Base-by-base conservation (phyloP, 176 grass and related monocot genomes). In the Thalia dealbata region DNA sequence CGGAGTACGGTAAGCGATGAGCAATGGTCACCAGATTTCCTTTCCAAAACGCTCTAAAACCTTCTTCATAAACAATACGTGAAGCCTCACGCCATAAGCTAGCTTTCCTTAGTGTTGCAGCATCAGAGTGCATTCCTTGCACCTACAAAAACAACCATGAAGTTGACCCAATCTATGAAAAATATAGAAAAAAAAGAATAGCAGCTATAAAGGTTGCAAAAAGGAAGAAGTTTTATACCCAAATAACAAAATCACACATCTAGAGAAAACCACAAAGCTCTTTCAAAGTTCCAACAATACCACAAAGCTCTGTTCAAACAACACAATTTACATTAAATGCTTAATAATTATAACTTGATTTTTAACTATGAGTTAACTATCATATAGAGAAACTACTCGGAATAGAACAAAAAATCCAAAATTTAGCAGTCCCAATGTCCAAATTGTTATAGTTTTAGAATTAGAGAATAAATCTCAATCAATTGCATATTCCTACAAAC, bases 11-110 rank as follows among this genome's bases (percentile, higher is more conserved):
- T 75, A 93, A 82, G 12, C 95, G 83, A 73, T 99, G 95, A 10
- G 90, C 90, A 60, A 99, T 99, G 12, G 90, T 99, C 50, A 99
- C 95, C 58, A 99, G 83, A 67, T 99, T 99, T 32, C 90, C 95
- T 83, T 93, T 99, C 95, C 95, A 93, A 80, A 99, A 93, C 27
- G 95, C 90, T 43, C 80, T 72, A 64, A 91, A 88, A 27, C 95
- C 95, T 82, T 99, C 95, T 82, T 99, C 95, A 10, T 73, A 87
- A 64, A 91, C 68, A 69, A 99, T 86, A 23, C 87, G 90, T 5
- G 95, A 99, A 12, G 90, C 87, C 76, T 99, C 95, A 7, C 64
- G 79, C 85, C 85, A 87, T 73, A 99, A 87, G 64, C 83, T 93
- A 70, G 77, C 82, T 15, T 88, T 88, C 50, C 64, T 78, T 81